phyloP scores from a whole-genome alignment of 805 yeast species.

The Priceomyces melissophilus region DNA sequence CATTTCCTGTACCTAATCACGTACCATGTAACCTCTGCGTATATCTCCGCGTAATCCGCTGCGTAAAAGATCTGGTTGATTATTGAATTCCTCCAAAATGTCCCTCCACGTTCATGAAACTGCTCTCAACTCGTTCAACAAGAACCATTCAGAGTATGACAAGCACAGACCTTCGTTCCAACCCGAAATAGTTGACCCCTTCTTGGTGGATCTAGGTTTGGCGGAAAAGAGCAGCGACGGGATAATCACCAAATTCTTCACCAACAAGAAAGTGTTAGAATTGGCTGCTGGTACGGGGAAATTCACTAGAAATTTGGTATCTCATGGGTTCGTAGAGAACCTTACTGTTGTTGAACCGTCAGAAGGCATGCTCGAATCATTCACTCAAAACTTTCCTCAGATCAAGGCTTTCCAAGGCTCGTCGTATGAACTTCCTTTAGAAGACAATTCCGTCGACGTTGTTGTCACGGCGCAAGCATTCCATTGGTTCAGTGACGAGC shows the following conservation, averaged over 20 bases:
- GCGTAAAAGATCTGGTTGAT: too few relatives aligned
- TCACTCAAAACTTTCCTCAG: constrained; percentile 45
- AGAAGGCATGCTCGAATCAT: constrained; percentile 51
- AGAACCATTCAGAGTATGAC: constrained; percentile 52
- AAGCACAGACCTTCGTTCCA: constrained; percentile 49
- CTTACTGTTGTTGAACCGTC: constrained; percentile 54
- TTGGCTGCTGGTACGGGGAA: constrained; percentile 66
- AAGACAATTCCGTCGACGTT: constrained; percentile 44
- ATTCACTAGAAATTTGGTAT: constrained; percentile 46
- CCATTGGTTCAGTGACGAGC: constrained; percentile 61
- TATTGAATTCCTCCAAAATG: too few relatives aligned
- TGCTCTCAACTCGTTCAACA: constrained; percentile 48
- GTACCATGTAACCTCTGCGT: too few relatives aligned
- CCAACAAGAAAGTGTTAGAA: constrained; percentile 36
- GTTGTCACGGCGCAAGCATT: constrained; percentile 59
- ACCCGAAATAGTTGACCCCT: constrained; percentile 38
- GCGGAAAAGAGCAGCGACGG: not conserved
- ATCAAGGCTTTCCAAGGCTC: constrained; percentile 36
- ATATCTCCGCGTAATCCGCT: too few relatives aligned
- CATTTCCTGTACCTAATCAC: too few relatives aligned
- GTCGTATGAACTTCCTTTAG: constrained; percentile 44
- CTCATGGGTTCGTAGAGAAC: constrained; percentile 35
- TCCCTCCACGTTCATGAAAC: constrained; percentile 16
- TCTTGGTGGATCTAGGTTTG: constrained; percentile 36
- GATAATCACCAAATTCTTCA: not conserved